Evolutionary conservation across 345 rosid genomes (phyloP), one percentile per base, ranked within the genome.

Genomic region (Kandelia obovata): DNA sequence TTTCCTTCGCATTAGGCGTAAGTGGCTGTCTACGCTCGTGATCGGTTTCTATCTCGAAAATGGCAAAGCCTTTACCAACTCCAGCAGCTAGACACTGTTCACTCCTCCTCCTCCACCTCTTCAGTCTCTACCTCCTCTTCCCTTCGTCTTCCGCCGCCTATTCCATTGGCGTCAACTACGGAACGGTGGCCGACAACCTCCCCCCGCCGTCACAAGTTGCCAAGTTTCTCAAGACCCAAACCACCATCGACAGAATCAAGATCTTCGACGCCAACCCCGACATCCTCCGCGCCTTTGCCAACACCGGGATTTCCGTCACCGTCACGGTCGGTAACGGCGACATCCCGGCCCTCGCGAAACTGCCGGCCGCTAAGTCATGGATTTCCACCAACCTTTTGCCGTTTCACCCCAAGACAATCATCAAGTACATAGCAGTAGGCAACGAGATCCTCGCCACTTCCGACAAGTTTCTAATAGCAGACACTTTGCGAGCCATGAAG

Each of bases 101-200:
- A 5, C 58, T 27, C 23, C 55, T 61, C 32, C 55, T 77, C 71
- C 64, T 80, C 63, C 32, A 80, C 68, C 32, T 72, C 15, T 66
- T 60, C 53, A 15, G 52, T 17, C 32, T 64, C 69, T 53, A 25
- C 11, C 11, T 72, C 52, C 20, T 27, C 60, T 9, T 70, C 64
- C 75, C 46, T 37, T 47, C 26, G 46, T 26, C 65, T 64, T 25
- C 64, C 62, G 80, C 86, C 69, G 74, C 82, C 5, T 82, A 80
- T 71, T 65, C 81, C 72, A 66, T 89, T 81, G 93, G 97, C 58
- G 86, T 92, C n/a, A 92, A 92, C 89, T 89, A 92, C 69, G 97
- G 97, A 7, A 83, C 89, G 49, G 71, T 88, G 55, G 90, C 93
- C n/a, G 76, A 88, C 81, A 86, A 89, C 83, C 96, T 92, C 70